These are phyloP conservation scores for Pulveroboletus sp. DNA, from an alignment of 768 basidiomycete species.

Conservation along the genomic window DNA sequence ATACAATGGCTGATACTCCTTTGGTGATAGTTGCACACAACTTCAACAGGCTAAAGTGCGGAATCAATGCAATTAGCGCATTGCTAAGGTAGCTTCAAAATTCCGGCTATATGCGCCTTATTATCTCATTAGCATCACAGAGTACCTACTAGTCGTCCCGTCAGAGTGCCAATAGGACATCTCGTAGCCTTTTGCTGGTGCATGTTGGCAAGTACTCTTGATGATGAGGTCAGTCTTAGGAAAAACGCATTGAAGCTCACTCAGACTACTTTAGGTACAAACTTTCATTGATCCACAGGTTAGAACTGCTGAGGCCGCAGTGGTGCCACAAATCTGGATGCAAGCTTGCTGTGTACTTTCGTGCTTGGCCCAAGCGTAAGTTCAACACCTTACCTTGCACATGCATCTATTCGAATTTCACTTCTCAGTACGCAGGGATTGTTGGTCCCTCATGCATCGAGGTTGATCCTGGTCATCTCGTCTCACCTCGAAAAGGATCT, in stretches of 20 bases:
- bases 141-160: slow-evolving; percentile 52
- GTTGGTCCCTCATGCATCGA: slow-evolving; percentile 52
- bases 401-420: not conserved
- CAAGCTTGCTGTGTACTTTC: slow-evolving; percentile 49
- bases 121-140: slow-evolving; percentile 31
- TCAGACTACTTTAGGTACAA: slow-evolving; percentile 36
- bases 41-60: slow-evolving; percentile 57
- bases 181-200: slow-evolving; percentile 49
- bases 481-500: slow-evolving; percentile 59
- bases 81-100: slow-evolving; percentile 45
- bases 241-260: slow-evolving; percentile 3
- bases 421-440: slow-evolving; percentile 45
- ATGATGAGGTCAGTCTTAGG: slow-evolving; percentile 38
- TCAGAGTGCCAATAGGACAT: slow-evolving; percentile 64
- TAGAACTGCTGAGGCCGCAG: slow-evolving; percentile 49
- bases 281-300: slow-evolving; percentile 46
- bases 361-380: slow-evolving; percentile 47
- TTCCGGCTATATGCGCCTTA: not conserved
- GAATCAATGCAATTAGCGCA: slow-evolving; percentile 45
- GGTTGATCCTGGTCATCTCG: slow-evolving; percentile 46
- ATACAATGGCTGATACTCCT: slow-evolving; percentile 40
- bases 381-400: slow-evolving; percentile 1
- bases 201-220: slow-evolving; percentile 44
- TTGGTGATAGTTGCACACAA: slow-evolving; percentile 48
- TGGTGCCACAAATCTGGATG: slow-evolving; percentile 44